phyloP scores from a whole-genome alignment of 768 basidiomycete genomes.

The Lactifluus piperatus region DNA sequence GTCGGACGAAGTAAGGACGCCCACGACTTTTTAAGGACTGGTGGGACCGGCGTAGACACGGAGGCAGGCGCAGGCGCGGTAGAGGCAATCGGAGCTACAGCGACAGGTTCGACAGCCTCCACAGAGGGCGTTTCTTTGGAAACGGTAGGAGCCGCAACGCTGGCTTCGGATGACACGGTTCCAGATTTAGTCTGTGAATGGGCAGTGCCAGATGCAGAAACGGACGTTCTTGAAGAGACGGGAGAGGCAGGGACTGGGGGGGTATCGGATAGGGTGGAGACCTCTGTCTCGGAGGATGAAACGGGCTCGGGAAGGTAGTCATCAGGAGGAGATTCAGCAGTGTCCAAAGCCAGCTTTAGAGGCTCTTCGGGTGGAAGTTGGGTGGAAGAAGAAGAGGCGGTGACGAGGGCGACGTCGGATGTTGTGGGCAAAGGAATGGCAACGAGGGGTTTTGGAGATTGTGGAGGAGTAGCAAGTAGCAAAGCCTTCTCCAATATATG shows the following conservation, averaged over 20 bases:
- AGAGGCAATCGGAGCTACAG: not conserved
- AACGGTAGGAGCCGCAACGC: not conserved
- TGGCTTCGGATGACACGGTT: not conserved
- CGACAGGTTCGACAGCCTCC: not conserved
- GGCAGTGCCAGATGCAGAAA: constrained; percentile 33
- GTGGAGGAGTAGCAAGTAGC: constrained; percentile 40
- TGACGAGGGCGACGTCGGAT: not conserved
- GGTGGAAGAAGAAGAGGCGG: not conserved
- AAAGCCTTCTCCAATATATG: constrained; percentile 50
- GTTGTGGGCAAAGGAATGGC: not conserved
- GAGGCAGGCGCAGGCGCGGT: not conserved
- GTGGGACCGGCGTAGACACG: constrained; percentile 8
- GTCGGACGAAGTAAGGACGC: constrained; percentile 56
- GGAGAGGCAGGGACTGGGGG: constrained; percentile 43
- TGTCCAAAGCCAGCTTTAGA: constrained; percentile 1
- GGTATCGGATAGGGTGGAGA: constrained; percentile 42
- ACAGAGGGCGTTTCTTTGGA: not conserved
- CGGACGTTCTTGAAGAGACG: constrained; percentile 49
- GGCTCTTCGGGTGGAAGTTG: constrained; percentile 1
- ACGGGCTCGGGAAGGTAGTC: constrained; percentile 28
- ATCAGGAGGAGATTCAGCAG: constrained; percentile 20
- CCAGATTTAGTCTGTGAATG: constrained; percentile 23
- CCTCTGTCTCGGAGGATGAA: constrained; percentile 43
- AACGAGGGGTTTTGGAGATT: constrained; percentile 21
- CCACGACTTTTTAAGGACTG: constrained; percentile 54